Evolutionary conservation across 768 basidiomycete genomes (phyloP).

Genomic region (Antrodiella citrinella): DNA sequence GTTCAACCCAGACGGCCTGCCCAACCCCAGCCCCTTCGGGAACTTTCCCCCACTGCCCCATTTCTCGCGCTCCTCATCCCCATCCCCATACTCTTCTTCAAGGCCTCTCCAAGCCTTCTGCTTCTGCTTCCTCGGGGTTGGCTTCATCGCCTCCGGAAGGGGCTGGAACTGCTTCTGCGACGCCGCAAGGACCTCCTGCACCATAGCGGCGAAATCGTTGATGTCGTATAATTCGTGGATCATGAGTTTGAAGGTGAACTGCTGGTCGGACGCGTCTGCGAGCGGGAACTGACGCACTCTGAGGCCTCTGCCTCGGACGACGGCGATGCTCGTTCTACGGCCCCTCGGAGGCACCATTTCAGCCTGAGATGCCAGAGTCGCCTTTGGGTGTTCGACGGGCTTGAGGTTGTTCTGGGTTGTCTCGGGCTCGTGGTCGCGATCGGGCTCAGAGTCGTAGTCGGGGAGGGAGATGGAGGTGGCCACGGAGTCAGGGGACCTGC

Average conservation of each 20-base stretch:
- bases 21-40: background rate
- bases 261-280: background rate
- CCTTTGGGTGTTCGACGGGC: background rate
- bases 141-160: background rate
- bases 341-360: background rate
- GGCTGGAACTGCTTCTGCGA: slow-evolving; percentile 2
- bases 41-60: background rate
- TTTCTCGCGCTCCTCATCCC: background rate
- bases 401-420: background rate
- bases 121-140: background rate
- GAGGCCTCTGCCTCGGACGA: background rate
- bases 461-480: background rate
- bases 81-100: background rate
- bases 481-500: background rate
- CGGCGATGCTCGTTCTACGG: background rate
- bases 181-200: slow-evolving; percentile 12
- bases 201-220: slow-evolving; percentile 44
- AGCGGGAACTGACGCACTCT: background rate
- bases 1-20: background rate
- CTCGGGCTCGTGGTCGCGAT: background rate
- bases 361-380: background rate
- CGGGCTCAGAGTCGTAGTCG: background rate
- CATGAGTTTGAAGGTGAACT: slow-evolving; percentile 62
- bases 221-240: slow-evolving; percentile 55
- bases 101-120: background rate